Base-by-base conservation (phyloP, 495 filamentous ascomycete genomes). In the Podospora conica region DNA sequence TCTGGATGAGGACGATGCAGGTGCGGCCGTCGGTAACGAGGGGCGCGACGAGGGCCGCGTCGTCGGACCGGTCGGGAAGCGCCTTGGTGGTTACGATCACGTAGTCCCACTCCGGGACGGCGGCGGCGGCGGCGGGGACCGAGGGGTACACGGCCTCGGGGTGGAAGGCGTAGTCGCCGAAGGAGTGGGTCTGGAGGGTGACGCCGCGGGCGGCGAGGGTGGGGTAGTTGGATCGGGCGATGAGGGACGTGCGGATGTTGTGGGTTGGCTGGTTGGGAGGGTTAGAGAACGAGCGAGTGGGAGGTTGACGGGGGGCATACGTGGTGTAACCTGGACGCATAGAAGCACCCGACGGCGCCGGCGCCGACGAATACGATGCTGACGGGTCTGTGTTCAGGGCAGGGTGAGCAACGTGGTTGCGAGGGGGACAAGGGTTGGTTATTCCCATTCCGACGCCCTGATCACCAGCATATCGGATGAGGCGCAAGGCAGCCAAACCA, bases 1-100 rank as follows among this genome's bases (percentile, higher is more conserved):
- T 91, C 66, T 91, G 88, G 60, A 90, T 86, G 31, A 91, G 76
- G 21, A 91, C 85, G 65, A 91, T 83, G 64, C 65, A 67, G 1
- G 74, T 79, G 60, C 71, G 78, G 71, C 79, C 73, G 1, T 79
- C 73, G 0, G 83, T 72, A n/a, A 85, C 82, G 9, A 88, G 80
- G 3, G 68, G 67, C 22, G 87, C 80, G 27, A 90, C 75, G 15
- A 76, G 70, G 20, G 74, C 73, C 18, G 78, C 69, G 48, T 85
- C 81, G 27, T 79, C 76, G 40, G 80, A 69, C 40, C 79, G 77
- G 69, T 86, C 84, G 1, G 84, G 82, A 5, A 84, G 76, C 3
- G 84, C 82, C 67, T 88, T 88, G 25, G 86, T 88, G 3, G 82
- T 82, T 60, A 85, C 80, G 62, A 89, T 74, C 68, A 87, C 78